These are phyloP conservation scores for Geotrichum klebahnii DNA, from an alignment of 1,139 yeast genomes.

Conservation along the genomic window DNA sequence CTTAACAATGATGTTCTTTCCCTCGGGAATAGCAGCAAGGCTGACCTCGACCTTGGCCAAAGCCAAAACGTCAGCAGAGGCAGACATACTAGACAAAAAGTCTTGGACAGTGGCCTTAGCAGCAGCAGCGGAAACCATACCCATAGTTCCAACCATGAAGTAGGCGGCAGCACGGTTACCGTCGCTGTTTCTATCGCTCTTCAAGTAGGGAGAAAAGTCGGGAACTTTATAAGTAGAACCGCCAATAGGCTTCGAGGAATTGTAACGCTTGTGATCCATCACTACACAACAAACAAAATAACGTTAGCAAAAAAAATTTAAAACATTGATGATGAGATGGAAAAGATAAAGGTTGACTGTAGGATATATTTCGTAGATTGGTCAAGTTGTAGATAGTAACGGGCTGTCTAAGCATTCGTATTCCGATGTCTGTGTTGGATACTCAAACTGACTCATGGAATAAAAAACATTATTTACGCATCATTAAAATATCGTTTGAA, in stretches of 20 bases:
- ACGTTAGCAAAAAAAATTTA: no score
- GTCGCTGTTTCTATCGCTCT: slow-evolving; percentile 61
- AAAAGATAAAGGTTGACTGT: no score
- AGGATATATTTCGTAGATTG: no score
- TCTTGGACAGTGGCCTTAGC: slow-evolving; percentile 98
- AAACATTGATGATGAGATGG: no score
- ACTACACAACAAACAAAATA: no score
- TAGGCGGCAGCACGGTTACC: slow-evolving; percentile 85
- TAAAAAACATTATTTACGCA: no score
- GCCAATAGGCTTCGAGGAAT: slow-evolving; percentile 39
- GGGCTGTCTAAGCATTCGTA: no score
- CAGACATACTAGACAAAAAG: slow-evolving; percentile 89
- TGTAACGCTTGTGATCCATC: slow-evolving; percentile 26
- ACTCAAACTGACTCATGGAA: no score
- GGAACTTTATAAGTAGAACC: slow-evolving; percentile 85
- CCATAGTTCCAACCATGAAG: slow-evolving; percentile 97
- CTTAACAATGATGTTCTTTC: slow-evolving; percentile 95
- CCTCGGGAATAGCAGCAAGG: slow-evolving; percentile 90
- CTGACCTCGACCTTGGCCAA: slow-evolving; percentile 99
- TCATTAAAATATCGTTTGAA: no score
- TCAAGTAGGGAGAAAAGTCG: slow-evolving; percentile 78
- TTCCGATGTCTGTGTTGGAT: no score
- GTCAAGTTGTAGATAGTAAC: no score
- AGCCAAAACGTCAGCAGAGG: slow-evolving; percentile 98
- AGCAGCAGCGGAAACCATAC: slow-evolving; percentile 89